phyloP scores from a whole-genome alignment of 1,284 basidiomycete species.

The Cutaneotrichosporon daszewskae region DNA sequence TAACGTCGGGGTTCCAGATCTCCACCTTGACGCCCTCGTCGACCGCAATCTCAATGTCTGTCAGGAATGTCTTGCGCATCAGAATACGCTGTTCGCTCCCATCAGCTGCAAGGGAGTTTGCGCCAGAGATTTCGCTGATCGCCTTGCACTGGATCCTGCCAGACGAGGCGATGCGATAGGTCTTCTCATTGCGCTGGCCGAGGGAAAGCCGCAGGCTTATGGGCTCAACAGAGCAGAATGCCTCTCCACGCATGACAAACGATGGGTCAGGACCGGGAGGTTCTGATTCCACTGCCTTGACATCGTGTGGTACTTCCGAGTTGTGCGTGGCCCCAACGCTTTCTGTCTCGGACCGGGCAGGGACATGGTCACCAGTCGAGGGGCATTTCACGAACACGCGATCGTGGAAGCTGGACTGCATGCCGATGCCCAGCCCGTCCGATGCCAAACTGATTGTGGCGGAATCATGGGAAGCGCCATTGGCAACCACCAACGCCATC shows the following conservation, averaged over 20 bases:
- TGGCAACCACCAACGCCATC: slow-evolving; percentile 26
- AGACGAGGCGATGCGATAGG: slow-evolving; percentile 29
- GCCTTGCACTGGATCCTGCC: slow-evolving; percentile 24
- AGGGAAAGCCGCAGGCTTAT: slow-evolving; percentile 31
- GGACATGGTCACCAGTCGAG: too few species aligned
- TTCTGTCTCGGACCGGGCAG: too few species aligned
- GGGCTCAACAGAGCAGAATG: slow-evolving; percentile 24
- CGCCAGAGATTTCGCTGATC: slow-evolving; percentile 24
- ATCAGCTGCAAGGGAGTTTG: slow-evolving; percentile 1
- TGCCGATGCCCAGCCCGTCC: slow-evolving; percentile 23
- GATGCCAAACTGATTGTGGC: slow-evolving; percentile 31
- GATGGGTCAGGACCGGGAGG: too few species aligned
- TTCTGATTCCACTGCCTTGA: too few species aligned
- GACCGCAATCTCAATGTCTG: slow-evolving; percentile 54
- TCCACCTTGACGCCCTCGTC: slow-evolving; percentile 62
- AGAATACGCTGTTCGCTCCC: slow-evolving; percentile 24
- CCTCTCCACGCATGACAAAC: neutral
- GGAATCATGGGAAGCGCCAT: slow-evolving; percentile 25
- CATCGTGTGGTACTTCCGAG: too few species aligned
- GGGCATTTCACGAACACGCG: too few species aligned
- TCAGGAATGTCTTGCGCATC: slow-evolving; percentile 49
- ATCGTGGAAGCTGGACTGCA: neutral
- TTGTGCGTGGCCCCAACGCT: too few species aligned
- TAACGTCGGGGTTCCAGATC: slow-evolving; percentile 64
- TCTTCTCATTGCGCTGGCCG: slow-evolving; percentile 16